Evolutionary conservation across 169 alveolate species (phyloP), one percentile per base, ranked within the genome.

Genomic region (Theileria orientalis): DNA sequence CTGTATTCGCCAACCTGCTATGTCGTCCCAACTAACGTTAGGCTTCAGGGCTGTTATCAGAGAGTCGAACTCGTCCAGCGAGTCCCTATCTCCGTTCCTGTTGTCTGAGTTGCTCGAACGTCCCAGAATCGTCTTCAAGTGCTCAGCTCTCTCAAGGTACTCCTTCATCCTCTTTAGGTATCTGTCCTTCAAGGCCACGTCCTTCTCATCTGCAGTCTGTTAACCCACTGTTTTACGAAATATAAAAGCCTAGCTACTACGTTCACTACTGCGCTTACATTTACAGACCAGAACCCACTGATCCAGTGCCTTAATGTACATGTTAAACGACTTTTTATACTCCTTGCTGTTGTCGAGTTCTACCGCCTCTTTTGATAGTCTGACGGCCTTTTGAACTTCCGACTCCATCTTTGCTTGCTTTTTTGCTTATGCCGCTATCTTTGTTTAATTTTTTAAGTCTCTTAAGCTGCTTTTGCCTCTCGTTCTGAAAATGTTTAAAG

Each of bases 11-110:
- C n/a, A n/a, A 37, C 44, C 99, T 41, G 98, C 96, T 0, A 97
- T 95, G 85, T 97, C 99, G 46, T 91, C 90, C 99, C 99, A 97
- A 76, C 91, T 93, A 5, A 97, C 96, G 85, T 94, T 94, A 16
- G 97, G 76, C 14, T 84, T 75, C 47, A 69, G 69, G 33, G 69
- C 42, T 35, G 85, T 56, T 49, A 84, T 62, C 62, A 72, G 59
- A 16, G 69, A 75, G 44, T 60, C 67, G 30, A 83, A 47, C 44
- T 37, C 9, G 5, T 37, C 44, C 44, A 37, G n/a, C n/a, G n/a
- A n/a, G n/a, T n/a, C n/a, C n/a, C n/a, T n/a, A n/a, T n/a, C n/a
- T n/a, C n/a, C n/a, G n/a, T n/a, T n/a, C n/a, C n/a, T n/a, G n/a
- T n/a, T n/a, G n/a, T n/a, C n/a, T n/a, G n/a, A n/a, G n/a, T n/a